Base-by-base conservation (phyloP, 306 rosid species). In the Cucurbita moschata region DNA sequence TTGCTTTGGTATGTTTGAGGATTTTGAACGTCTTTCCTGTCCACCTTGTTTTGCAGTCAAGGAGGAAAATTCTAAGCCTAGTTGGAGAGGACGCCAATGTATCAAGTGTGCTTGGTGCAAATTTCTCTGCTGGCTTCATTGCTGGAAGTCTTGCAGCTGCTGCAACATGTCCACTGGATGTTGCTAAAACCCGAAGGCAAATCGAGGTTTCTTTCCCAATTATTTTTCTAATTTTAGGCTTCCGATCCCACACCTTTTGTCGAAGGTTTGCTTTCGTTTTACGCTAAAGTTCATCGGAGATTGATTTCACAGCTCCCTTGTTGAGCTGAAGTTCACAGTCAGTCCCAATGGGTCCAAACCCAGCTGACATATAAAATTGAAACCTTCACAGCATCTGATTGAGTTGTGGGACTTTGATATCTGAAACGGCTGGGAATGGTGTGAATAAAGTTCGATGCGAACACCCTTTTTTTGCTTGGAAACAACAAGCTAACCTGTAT, bases 111-210 rank as follows among this genome's bases (percentile, higher is more conserved):
- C 80, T 94, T 3, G 96, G 92, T 75, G 91, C 91, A 61, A 94
- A 94, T 83, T 94, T 94, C 80, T 81, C 82, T 52, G 97, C 96
- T 54, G 92, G 97, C 57, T 94, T 85, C 79, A 72, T 88, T 15
- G 97, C 99, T 40, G 99, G 99, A 82, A 88, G 85, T 75, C 77
- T 94, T 71, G 96, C 99, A 58, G 90, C 95, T 70, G 92, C 97
- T 78, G 87, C 76, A 53, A 94, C 99, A 23, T 94, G 99, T 83
- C 99, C 98, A 39, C 88, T 94, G 4, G 99, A 94, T 74, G 99
- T 94, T 73, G 96, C 95, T 46, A 87, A 87, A 89, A 94, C 97
- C 39, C 88, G 96, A 46, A 83, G 86, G 51, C 99, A 94, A 72
- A 94, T 94, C 69, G 99, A 90, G 97, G 99, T 93, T 81, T 50